Conservation (phyloP, 257 asterid genomes). For the Galeopsis tetrahit region DNA sequence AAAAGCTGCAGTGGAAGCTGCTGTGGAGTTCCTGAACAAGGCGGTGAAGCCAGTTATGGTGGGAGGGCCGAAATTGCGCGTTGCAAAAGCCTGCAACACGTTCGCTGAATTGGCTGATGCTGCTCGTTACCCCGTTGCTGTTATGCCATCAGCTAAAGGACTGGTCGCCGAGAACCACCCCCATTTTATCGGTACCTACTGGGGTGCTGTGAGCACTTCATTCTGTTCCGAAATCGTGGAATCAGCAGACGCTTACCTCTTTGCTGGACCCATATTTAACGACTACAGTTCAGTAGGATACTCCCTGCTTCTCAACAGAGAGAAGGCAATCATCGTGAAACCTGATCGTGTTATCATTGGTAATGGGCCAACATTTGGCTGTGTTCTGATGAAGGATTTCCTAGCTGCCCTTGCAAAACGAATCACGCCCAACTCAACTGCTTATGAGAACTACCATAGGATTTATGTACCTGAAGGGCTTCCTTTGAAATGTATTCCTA, state of each 20-base stretch:
- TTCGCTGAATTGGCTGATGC: slow-evolving; percentile 41
- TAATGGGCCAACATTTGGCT: slow-evolving; percentile 46
- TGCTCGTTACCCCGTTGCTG: slow-evolving; percentile 42
- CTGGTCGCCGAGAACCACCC: slow-evolving; percentile 43
- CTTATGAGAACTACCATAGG: slow-evolving; percentile 46
- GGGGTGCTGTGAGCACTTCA: slow-evolving; percentile 50
- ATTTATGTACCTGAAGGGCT: slow-evolving; percentile 42
- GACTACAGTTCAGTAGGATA: slow-evolving; percentile 53
- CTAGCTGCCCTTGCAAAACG: slow-evolving; percentile 35
- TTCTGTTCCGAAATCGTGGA: slow-evolving; percentile 52
- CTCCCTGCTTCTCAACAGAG: slow-evolving; percentile 46
- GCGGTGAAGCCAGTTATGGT: slow-evolving; percentile 79
- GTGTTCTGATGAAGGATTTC: slow-evolving; percentile 47
- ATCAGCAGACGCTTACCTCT: slow-evolving; percentile 50
- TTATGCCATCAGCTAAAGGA: slow-evolving; percentile 52
- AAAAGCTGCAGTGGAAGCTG: slow-evolving; percentile 69
- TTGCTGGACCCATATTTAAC: slow-evolving; percentile 47
- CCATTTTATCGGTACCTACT: slow-evolving; percentile 47
- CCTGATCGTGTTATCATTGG: slow-evolving; percentile 45
- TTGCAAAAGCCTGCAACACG: slow-evolving; percentile 55
- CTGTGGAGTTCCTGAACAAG: slow-evolving; percentile 63
- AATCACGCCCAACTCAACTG: slow-evolving; percentile 39
- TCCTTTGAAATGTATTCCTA: slow-evolving; percentile 35
- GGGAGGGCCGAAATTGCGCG: slow-evolving; percentile 73
- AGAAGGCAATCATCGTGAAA: slow-evolving; percentile 46